Percentiles rank a stretch among this genome's conserved stretches.
These are phyloP conservation scores for Annulohypoxylon maeteangense DNA, from an alignment of 495 filamentous ascomycete genomes.

Conservation along the genomic window DNA sequence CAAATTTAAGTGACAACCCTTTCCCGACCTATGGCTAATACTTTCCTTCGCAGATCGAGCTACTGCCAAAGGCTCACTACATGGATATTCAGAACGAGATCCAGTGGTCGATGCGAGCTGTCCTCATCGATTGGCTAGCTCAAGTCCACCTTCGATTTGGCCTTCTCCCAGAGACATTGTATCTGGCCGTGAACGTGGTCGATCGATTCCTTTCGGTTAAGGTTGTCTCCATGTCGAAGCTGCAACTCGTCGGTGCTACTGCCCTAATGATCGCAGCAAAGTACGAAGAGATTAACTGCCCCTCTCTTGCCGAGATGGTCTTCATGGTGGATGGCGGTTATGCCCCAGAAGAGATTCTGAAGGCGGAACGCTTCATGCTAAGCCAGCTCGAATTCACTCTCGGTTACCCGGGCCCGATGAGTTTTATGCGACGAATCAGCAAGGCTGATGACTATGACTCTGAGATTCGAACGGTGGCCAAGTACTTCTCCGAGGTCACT, in stretches of 20 bases:
- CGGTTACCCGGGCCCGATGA: conserved; percentile 98
- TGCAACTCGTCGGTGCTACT: conserved; percentile 95
- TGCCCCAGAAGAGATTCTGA: conserved; percentile 88
- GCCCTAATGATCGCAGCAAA: conserved; percentile 97
- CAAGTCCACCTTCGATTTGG: conserved; percentile 94
- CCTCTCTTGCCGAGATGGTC: conserved; percentile 92
- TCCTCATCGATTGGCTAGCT: conserved; percentile 98
- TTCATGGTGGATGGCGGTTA: conserved; percentile 98
- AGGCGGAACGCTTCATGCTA: conserved; percentile 98
- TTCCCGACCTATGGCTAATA: conserved; percentile 32
- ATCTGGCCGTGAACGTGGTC: conserved; percentile 93
- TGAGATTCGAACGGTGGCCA: conserved; percentile 93
- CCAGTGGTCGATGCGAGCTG: conserved; percentile 97
- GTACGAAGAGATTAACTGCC: conserved; percentile 98
- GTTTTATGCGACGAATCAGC: conserved; percentile 94
- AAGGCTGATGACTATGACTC: conserved; percentile 98
- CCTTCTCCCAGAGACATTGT: conserved; percentile 92
- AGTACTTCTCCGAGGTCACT: conserved; percentile 96
- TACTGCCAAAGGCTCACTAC: conserved; percentile 89
- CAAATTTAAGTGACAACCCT: background rate
- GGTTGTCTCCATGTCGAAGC: conserved; percentile 91
- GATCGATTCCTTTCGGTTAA: conserved; percentile 96
- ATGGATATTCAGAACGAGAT: conserved; percentile 98
- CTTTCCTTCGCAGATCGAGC: conserved; percentile 65
- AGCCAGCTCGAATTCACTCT: conserved; percentile 94